Evolutionary conservation across 129 eudicot genomes (phyloP).

Genomic region (Pseudognaphalium luteoalbum): DNA sequence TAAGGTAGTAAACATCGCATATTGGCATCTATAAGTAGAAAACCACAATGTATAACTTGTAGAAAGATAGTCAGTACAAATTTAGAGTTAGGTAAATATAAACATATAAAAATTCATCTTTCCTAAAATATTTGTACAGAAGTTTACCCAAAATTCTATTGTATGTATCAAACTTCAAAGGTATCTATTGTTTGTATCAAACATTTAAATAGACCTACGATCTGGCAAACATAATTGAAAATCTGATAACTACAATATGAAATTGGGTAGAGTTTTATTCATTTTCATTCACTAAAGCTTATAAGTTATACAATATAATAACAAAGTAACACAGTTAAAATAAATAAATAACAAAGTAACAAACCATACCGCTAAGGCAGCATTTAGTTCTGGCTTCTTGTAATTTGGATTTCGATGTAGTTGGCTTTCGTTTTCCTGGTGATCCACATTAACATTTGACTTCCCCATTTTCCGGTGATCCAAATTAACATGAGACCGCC

Average conservation of each 20-base stretch:
- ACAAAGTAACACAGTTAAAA: too few species aligned
- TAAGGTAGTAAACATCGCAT: not conserved
- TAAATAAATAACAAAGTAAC: too few species aligned
- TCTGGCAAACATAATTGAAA: not conserved
- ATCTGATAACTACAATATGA: not conserved
- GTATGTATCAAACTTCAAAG: not conserved
- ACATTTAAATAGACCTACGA: not conserved
- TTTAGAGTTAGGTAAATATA: too few species aligned
- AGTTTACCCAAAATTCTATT: not conserved
- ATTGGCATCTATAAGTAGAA: not conserved
- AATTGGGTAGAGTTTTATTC: not conserved
- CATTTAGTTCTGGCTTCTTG: conserved; percentile 54
- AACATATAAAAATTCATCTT: too few species aligned
- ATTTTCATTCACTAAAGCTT: not conserved
- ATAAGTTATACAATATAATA: not conserved
- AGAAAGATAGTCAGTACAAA: conserved; percentile 1
- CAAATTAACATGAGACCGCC: too few species aligned
- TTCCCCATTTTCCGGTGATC: too few species aligned
- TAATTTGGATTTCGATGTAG: conserved; percentile 39
- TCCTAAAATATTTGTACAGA: too few species aligned
- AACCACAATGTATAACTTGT: not conserved
- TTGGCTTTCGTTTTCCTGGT: conserved; percentile 33
- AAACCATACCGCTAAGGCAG: conserved; percentile 57
- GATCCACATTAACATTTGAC: conserved; percentile 33
- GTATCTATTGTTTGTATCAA: not conserved